A percentile compares a stretch with the other conserved stretches of the same genome.
Evolutionary conservation across 805 yeast species (phyloP).

Genomic region (Starmerella khaoyaiensis): DNA sequence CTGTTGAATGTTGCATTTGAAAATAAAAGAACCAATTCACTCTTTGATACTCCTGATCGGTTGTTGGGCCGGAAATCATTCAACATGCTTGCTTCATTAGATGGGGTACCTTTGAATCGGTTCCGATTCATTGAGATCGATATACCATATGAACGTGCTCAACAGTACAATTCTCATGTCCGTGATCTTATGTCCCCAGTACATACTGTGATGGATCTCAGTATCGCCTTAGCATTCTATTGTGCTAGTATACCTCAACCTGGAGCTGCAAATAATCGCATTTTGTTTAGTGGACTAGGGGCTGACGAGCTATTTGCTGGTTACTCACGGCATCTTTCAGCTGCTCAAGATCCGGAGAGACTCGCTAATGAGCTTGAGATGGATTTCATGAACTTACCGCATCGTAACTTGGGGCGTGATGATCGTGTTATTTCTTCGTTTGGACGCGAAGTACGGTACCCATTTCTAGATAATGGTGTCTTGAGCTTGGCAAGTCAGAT

Average conservation of each 20-base stretch:
- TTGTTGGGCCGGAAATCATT: constrained; percentile 55
- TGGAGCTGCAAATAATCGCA: constrained; percentile 29
- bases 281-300: constrained; percentile 82
- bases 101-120: constrained; percentile 24
- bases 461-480: constrained; percentile 58
- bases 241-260: constrained; percentile 54
- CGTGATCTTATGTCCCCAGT: constrained; percentile 64
- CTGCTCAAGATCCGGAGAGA: constrained; percentile 29
- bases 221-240: constrained; percentile 89
- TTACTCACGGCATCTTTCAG: constrained; percentile 60
- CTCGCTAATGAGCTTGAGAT: constrained; percentile 47
- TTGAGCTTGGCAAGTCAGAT: constrained; percentile 31
- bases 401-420: constrained; percentile 77
- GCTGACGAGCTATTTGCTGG: constrained; percentile 98
- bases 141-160: constrained; percentile 57
- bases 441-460: constrained; percentile 86
- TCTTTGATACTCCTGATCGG: constrained; percentile 72
- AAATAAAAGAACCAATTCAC: constrained; percentile 58
- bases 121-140: constrained; percentile 52
- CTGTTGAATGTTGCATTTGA: constrained; percentile 87
- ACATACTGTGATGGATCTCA: constrained; percentile 85
- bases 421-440: constrained; percentile 75
- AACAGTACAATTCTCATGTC: constrained; percentile 39
- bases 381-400: constrained; percentile 64
- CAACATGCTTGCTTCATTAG: constrained; percentile 38